Evolutionary conservation across 306 rosid species (phyloP), one percentile per base, ranked within the genome.

Genomic region (Fragaria vesca): DNA sequence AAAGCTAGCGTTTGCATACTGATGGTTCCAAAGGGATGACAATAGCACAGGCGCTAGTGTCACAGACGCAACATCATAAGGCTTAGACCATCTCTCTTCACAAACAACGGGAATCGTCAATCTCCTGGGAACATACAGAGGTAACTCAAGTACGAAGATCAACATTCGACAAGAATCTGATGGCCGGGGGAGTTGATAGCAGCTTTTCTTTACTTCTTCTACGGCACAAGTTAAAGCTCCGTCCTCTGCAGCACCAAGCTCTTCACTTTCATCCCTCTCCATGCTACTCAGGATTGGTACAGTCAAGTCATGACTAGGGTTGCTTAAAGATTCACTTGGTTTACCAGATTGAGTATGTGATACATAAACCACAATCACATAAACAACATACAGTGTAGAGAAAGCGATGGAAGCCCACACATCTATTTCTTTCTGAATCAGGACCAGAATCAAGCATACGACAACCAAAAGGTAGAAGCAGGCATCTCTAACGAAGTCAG

Each of bases 41-140:
- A 90, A 72, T 0, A 91, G 85, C 80, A 93, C 30, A 5, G 98
- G 98, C 34, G 97, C 94, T 47, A 93, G 65, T 66, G 89, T 84
- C 57, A 87, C 96, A 3, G 98, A 93, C 60, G 87, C 79, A 12
- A 91, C 94, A 8, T 93, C 98, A 83, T 68, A 91, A 18, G 88
- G 81, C 58, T 88, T 90, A 21, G 90, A 91, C 98, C 98, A 93
- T 36, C 78, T 89, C 0, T 91, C 97, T 21, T 93, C 93, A 71
- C 79, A 80, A 54, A 93, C 87, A 13, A 84, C 80, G 3, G 98
- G 98, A 72, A 93, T 93, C 0, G 98, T 93, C 30, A 93, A 66
- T 80, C 89, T 90, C 72, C 98, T 90, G 21, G 97, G 96, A 77
- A 93, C 66, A 77, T 72, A 61, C 76, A 93, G 96, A 2, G 98